Evolutionary conservation across 768 basidiomycete genomes (phyloP).

Genomic region (Pulveroboletus sp.): DNA sequence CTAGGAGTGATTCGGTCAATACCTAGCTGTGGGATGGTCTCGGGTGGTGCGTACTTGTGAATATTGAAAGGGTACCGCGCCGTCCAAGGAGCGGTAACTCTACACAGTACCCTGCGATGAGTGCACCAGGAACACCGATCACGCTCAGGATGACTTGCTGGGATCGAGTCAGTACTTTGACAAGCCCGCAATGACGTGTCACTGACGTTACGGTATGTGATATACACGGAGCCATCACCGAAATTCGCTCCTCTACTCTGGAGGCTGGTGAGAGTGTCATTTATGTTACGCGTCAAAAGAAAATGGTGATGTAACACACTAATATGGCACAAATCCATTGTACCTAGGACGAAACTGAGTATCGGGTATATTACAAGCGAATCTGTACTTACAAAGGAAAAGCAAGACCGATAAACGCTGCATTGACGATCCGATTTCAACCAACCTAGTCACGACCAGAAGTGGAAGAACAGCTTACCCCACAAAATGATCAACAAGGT

Average conservation of each 20-base stretch:
- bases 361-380: neutral
- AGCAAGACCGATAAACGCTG: constrained; percentile 72
- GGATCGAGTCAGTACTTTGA: constrained; percentile 5
- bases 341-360: constrained; percentile 31
- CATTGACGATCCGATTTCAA: constrained; percentile 1
- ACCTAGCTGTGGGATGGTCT: neutral
- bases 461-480: constrained; percentile 31
- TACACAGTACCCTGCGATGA: constrained; percentile 51
- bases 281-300: neutral
- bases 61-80: constrained; percentile 48
- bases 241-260: constrained; percentile 62
- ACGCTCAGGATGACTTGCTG: constrained; percentile 56
- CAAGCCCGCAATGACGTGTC: neutral
- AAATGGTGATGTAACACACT: constrained; percentile 27
- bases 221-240: constrained; percentile 64
- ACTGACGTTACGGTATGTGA: constrained; percentile 67
- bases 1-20: constrained; percentile 14
- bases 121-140: constrained; percentile 53
- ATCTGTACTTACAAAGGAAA: constrained; percentile 52
- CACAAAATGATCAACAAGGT: constrained; percentile 47
- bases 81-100: constrained; percentile 49
- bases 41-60: constrained; percentile 36
- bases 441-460: neutral
- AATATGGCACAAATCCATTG: constrained; percentile 51
- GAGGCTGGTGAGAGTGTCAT: constrained; percentile 38